phyloP scores from a whole-genome alignment of 2,329 filamentous ascomycete species.

The Didymella keratinophila region DNA sequence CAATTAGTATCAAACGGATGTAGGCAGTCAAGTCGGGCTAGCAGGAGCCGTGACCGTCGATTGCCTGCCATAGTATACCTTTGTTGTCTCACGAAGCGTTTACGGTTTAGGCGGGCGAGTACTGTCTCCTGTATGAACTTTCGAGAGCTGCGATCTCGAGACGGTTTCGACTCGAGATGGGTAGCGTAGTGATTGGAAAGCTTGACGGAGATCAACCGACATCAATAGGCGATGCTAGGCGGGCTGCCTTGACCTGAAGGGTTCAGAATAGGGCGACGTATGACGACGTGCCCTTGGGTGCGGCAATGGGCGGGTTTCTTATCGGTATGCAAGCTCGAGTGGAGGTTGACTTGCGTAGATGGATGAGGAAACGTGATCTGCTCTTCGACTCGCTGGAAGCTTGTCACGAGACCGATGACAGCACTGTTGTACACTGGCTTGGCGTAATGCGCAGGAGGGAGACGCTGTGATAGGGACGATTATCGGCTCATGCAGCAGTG shows the following conservation, averaged over 20 bases:
- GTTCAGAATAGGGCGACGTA: slow-evolving; percentile 22
- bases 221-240: slow-evolving; percentile 56
- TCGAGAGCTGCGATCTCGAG: slow-evolving; percentile 65
- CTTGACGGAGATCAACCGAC: slow-evolving; percentile 66
- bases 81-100: slow-evolving; percentile 33
- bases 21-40: slow-evolving; percentile 34
- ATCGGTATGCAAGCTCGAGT: slow-evolving; percentile 34
- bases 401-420: slow-evolving; percentile 48
- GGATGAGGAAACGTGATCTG: slow-evolving; percentile 30
- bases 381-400: slow-evolving; percentile 35
- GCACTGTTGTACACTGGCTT: slow-evolving; percentile 44
- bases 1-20: slow-evolving; percentile 45
- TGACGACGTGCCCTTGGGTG: slow-evolving; percentile 31
- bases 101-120: slow-evolving; percentile 57
- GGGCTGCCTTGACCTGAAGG: slow-evolving; percentile 33
- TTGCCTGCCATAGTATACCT: slow-evolving; percentile 51
- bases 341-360: slow-evolving; percentile 29
- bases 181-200: slow-evolving; percentile 62
- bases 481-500: slow-evolving; percentile 7
- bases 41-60: slow-evolving; percentile 45
- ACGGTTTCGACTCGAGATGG: slow-evolving; percentile 64
- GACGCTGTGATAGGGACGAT: slow-evolving; percentile 16
- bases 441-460: slow-evolving; percentile 34
- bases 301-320: slow-evolving; percentile 28
- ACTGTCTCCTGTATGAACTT: slow-evolving; percentile 63